Percentiles rank a stretch among this genome's conserved stretches.
Conservation (phyloP, 352 stramenopile species). For the Phytophthora brassicae region DNA sequence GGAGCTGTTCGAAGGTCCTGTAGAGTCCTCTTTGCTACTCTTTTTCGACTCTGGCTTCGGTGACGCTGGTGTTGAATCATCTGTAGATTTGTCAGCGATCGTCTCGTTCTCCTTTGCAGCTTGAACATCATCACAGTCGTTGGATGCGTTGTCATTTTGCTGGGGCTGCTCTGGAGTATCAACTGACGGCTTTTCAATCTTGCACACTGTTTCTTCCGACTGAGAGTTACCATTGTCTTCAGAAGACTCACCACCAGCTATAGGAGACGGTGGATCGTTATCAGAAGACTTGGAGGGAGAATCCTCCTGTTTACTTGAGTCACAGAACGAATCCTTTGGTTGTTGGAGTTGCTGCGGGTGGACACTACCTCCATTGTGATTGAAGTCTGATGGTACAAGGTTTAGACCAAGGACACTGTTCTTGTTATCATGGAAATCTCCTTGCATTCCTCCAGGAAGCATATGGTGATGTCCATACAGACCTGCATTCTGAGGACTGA, state of each 20-base stretch:
- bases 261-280: conserved; percentile 31
- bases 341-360: conserved; percentile 43
- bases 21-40: conserved; percentile 5
- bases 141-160: conserved; percentile 7
- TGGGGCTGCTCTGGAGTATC: conserved; percentile 6
- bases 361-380: conserved; percentile 23
- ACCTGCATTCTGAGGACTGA: conserved; percentile 60
- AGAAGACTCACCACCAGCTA: conserved; percentile 12
- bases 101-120: conserved; percentile 27
- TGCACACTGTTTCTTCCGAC: conserved; percentile 14
- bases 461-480: conserved; percentile 55
- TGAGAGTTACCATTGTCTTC: conserved; percentile 11
- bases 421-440: conserved; percentile 51
- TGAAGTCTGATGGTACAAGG: conserved; percentile 67
- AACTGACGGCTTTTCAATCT: conserved; percentile 22
- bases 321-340: conserved; percentile 42
- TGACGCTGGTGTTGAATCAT: conserved; percentile 1
- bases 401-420: conserved; percentile 65
- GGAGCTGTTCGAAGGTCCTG: conserved; percentile 2
- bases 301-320: conserved; percentile 25
- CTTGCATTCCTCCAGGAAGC: conserved; percentile 21
- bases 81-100: conserved; percentile 3
- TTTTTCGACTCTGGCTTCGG: conserved; percentile 28
- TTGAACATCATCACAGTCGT: conserved; percentile 17
- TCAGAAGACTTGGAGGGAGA: conserved; percentile 37